These are phyloP conservation scores for Prunus armeniaca DNA, from an alignment of 306 rosid genomes.

Conservation along the genomic window DNA sequence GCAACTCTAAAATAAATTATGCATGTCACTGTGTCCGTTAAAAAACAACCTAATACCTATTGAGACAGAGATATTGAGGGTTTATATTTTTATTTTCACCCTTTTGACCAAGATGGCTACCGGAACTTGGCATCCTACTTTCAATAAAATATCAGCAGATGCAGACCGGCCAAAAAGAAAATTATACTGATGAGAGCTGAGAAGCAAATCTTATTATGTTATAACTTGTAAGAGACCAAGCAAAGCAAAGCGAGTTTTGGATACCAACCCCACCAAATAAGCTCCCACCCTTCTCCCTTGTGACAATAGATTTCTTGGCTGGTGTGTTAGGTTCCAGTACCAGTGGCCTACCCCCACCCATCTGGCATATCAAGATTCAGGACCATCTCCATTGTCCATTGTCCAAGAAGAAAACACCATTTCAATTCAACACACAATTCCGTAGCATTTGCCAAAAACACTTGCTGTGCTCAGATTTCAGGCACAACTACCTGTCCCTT, in stretches of 20 bases:
- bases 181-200: neutral
- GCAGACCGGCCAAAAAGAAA: neutral
- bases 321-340: constrained; percentile 29
- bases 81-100: neutral
- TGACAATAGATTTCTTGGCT: neutral
- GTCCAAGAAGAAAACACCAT: neutral
- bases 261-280: constrained; percentile 36
- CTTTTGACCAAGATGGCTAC: neutral
- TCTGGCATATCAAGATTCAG: neutral
- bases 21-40: neutral
- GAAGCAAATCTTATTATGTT: neutral
- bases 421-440: constrained; percentile 8
- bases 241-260: constrained; percentile 2
- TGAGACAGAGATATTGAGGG: neutral
- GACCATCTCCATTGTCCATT: neutral
- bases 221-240: neutral
- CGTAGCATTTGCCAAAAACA: neutral
- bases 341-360: constrained; percentile 46
- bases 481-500: constrained; percentile 29
- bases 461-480: neutral
- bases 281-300: neutral
- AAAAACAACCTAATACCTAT: neutral
- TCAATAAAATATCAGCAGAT: neutral
- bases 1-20: neutral
- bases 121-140: neutral